phyloP scores from a whole-genome alignment of 1,139 yeast species.

The Taphrina pruni region DNA sequence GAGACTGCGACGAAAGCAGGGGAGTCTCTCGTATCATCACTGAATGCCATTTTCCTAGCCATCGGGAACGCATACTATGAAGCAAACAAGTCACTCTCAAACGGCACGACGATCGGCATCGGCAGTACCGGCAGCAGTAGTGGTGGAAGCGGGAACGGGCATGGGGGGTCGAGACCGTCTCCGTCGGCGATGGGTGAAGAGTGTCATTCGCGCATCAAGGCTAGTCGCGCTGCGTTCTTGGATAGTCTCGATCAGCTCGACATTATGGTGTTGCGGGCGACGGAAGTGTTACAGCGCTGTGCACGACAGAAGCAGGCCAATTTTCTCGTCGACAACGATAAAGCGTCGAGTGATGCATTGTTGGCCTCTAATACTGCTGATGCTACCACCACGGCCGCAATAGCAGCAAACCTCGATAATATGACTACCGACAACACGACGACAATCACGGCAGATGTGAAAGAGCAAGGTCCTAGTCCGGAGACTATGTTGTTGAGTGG shows the following conservation, averaged over 20 bases:
- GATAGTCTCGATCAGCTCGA: constrained; percentile 37
- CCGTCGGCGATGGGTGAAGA: not conserved
- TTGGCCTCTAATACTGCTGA: not conserved
- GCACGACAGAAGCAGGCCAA: constrained; percentile 18
- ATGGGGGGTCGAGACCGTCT: not conserved
- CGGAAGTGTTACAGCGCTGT: constrained; percentile 22
- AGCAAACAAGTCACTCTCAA: constrained; percentile 20
- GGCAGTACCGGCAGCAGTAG: too few species aligned
- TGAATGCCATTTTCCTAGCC: constrained; percentile 24
- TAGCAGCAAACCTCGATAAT: not conserved
- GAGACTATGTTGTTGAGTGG: constrained; percentile 21
- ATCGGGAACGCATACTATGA: constrained; percentile 38
- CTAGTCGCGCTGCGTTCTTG: constrained; percentile 12
- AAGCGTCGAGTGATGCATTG: not conserved
- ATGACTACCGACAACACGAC: not conserved
- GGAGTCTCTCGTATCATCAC: not conserved
- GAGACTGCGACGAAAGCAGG: constrained; percentile 6
- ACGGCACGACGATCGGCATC: not conserved
- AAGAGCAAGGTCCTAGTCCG: constrained; percentile 18
- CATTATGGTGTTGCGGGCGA: constrained; percentile 23
- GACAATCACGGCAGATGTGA: not conserved
- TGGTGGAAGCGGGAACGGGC: too few species aligned
- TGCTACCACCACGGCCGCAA: not conserved
- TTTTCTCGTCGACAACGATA: not conserved
- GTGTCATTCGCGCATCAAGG: constrained; percentile 3